Base-by-base conservation (phyloP, 495 filamentous ascomycete species). In the Neurospora tetraspora region DNA sequence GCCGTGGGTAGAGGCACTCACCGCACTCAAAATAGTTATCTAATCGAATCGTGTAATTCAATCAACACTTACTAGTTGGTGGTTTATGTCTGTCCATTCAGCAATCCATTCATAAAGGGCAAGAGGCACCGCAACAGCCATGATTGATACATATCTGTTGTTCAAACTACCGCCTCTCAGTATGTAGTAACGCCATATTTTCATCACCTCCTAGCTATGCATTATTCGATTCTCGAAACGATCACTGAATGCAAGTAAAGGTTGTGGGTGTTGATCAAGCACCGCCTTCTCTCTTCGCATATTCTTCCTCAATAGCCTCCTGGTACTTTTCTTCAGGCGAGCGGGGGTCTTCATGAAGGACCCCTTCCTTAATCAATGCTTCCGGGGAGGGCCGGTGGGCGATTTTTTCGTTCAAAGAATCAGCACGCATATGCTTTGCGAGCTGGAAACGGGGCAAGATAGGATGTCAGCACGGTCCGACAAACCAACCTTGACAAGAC, bases 351-450 rank as follows among this genome's bases (percentile, higher is more conserved):
- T 91, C 90, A 23, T 85, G 83, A 70, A 93, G 82, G 68, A 97
- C 93, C 3, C 94, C 94, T 77, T 92, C 88, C 74, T 91, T 88
- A 68, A 97, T 85, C 68, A 97, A 80, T 39, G 91, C 86, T 72
- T 93, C 91, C 5, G 91, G 90, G 36, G 89, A 84, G 2, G 94
- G 94, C 9, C 94, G 86, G 71, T 90, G 86, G 77, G 90, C 85
- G 72, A 97, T 88, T 79, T 92, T 93, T 76, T 94, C 92, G 80
- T 97, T 94, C 43, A 97, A 83, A 39, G 86, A 91, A 79, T 97
- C 91, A 69, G 88, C 90, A 23, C 91, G 89, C 94, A 97, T 96
- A 77, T 94, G 89, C 76, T 88, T 91, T 80, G 92, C 90, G 70
- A 97, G 88, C 81, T 86, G 70, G 47, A 9, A 12, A 69, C n/a